phyloP scores from a whole-genome alignment of 257 asterid species.

The Penstemon davidsonii region DNA sequence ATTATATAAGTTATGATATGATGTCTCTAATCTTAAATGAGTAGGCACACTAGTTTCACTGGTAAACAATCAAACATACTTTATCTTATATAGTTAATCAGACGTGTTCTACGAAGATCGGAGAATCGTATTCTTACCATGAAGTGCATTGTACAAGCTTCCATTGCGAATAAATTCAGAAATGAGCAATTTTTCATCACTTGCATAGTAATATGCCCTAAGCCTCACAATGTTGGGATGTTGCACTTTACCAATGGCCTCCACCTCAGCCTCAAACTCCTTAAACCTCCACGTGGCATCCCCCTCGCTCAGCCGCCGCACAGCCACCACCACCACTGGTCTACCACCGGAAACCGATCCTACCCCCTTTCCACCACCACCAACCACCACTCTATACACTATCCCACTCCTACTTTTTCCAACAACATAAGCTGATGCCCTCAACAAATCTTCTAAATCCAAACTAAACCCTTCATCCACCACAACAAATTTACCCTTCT shows the following conservation, averaged over 20 bases:
- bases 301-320: conserved; percentile 90
- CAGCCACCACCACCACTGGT: conserved; percentile 55
- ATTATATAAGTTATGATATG: no score
- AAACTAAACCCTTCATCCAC: conserved; percentile 75
- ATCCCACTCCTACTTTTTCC: conserved; percentile 96
- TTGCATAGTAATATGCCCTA: conserved; percentile 87
- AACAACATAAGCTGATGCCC: conserved; percentile 95
- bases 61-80: no score
- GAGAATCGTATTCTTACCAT: conserved; percentile 50
- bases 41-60: no score
- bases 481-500: conserved; percentile 71
- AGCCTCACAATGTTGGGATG: conserved; percentile 82
- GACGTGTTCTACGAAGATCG: no score
- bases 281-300: conserved; percentile 62
- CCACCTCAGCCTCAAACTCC: conserved; percentile 91
- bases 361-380: conserved; percentile 47
- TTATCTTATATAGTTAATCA: background rate
- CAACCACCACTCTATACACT: conserved; percentile 87
- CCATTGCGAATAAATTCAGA: conserved; percentile 79
- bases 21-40: no score
- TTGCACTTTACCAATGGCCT: conserved; percentile 64
- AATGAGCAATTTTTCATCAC: conserved; percentile 80
- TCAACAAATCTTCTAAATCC: conserved; percentile 89
- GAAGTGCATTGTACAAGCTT: conserved; percentile 74
- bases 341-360: conserved; percentile 35